Evolutionary conservation across 2,329 filamentous ascomycete genomes (phyloP).

Genomic region (Aspergillus melleus): DNA sequence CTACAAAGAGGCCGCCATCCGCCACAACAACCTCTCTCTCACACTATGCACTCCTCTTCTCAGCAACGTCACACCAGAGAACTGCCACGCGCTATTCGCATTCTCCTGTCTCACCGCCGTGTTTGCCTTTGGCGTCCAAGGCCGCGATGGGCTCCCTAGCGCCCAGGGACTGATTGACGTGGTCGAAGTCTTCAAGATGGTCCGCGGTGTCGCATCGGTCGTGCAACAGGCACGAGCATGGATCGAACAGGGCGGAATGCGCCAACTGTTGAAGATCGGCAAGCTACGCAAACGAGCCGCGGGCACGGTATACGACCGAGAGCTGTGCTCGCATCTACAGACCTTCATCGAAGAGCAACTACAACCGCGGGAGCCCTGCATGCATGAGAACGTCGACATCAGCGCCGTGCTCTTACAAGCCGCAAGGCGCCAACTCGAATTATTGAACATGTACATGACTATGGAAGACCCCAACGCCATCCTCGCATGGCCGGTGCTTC

Average conservation of each 20-base stretch:
- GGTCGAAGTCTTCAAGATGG: conserved; percentile 10
- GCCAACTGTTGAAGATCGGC: background rate
- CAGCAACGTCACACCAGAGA: conserved; percentile 8
- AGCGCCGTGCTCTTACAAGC: background rate
- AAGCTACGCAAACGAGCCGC: background rate
- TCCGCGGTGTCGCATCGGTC: conserved; percentile 9
- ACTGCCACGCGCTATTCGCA: conserved; percentile 14
- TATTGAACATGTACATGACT: background rate
- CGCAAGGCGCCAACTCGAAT: background rate
- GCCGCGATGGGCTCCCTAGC: background rate
- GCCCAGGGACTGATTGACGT: conserved; percentile 2
- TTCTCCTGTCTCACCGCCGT: conserved; percentile 11
- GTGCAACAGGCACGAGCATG: conserved; percentile 11
- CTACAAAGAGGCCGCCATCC: conserved; percentile 10
- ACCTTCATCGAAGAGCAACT: background rate
- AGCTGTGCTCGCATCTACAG: background rate
- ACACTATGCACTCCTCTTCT: conserved; percentile 11
- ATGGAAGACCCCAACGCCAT: conserved; percentile 3
- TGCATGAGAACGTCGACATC: background rate
- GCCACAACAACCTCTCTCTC: conserved; percentile 9
- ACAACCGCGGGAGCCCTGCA: no score
- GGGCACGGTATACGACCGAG: background rate
- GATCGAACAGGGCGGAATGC: conserved; percentile 12
- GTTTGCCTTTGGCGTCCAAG: conserved; percentile 9
- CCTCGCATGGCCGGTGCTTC: conserved; percentile 9